Evolutionary conservation across 2,329 filamentous ascomycete species (phyloP).

Genomic region (Colletotrichum liriopes): DNA sequence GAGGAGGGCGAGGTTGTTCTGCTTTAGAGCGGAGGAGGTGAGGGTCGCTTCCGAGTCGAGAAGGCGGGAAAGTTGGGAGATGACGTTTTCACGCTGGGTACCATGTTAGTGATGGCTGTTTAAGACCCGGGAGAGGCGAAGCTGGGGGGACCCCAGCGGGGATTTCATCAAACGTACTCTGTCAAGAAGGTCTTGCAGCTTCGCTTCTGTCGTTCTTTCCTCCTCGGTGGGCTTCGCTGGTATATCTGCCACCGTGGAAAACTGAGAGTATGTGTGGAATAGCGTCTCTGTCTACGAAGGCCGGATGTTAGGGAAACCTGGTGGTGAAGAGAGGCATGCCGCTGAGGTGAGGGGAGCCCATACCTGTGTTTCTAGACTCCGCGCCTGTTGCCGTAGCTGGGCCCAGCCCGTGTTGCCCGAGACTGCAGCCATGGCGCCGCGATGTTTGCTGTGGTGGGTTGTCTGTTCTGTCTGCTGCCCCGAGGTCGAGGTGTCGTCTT

Average conservation of each 20-base stretch:
- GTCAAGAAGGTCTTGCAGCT: constrained; percentile 87
- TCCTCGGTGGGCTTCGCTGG: constrained; percentile 88
- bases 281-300: constrained; percentile 82
- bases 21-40: constrained; percentile 93
- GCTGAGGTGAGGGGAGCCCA: constrained; percentile 40
- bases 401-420: constrained; percentile 83
- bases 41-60: constrained; percentile 93
- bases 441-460: constrained; percentile 23
- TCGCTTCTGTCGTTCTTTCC: constrained; percentile 83
- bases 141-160: background rate
- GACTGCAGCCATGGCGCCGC: constrained; percentile 64
- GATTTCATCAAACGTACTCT: constrained; percentile 69
- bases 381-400: constrained; percentile 92
- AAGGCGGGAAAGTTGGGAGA: constrained; percentile 87
- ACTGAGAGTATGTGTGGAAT: constrained; percentile 92
- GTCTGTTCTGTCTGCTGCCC: constrained; percentile 17
- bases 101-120: constrained; percentile 12
- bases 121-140: background rate
- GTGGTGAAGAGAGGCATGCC: constrained; percentile 4
- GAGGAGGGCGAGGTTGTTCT: constrained; percentile 93
- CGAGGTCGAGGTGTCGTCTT: constrained; percentile 32
- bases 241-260: constrained; percentile 84
- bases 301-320: constrained; percentile 38
- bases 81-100: constrained; percentile 82
- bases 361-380: constrained; percentile 92